phyloP scores from a whole-genome alignment of 306 rosid species.

The Casuarina equisetifolia region DNA sequence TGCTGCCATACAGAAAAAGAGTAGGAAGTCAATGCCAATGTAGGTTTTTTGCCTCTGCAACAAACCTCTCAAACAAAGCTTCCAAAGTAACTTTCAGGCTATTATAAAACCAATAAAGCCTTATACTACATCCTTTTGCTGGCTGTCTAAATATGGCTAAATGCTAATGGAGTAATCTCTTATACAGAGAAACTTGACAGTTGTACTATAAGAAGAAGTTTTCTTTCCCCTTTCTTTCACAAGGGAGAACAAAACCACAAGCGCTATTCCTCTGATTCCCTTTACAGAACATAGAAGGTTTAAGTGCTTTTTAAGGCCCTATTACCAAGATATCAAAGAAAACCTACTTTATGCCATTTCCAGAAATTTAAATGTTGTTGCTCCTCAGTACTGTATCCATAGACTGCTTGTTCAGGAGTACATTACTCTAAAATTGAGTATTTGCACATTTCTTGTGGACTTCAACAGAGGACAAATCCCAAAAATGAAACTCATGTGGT shows the following conservation, averaged over 20 bases:
- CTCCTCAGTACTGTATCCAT: neutral
- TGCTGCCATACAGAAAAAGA: conserved; percentile 49
- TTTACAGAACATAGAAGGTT: neutral
- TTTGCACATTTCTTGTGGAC: neutral
- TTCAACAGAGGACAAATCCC: conserved; percentile 6
- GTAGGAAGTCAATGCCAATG: conserved; percentile 18
- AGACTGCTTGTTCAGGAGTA: conserved; percentile 7
- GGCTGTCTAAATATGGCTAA: neutral
- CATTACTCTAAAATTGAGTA: conserved; percentile 3
- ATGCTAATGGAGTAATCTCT: neutral
- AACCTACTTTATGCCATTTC: neutral
- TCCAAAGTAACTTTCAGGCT: neutral
- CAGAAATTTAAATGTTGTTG: neutral
- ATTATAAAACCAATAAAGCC: neutral
- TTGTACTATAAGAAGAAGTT: neutral
- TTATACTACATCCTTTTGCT: neutral
- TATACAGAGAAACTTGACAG: neutral
- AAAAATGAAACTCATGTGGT: conserved; percentile 1
- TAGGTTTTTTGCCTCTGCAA: neutral
- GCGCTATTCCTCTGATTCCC: neutral
- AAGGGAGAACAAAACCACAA: neutral
- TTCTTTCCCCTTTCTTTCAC: neutral
- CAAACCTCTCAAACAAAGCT: neutral
- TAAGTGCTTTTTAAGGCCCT: neutral
- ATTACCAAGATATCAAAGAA: neutral